phyloP scores from a whole-genome alignment of 306 rosid genomes.

The Quercus gilva region DNA sequence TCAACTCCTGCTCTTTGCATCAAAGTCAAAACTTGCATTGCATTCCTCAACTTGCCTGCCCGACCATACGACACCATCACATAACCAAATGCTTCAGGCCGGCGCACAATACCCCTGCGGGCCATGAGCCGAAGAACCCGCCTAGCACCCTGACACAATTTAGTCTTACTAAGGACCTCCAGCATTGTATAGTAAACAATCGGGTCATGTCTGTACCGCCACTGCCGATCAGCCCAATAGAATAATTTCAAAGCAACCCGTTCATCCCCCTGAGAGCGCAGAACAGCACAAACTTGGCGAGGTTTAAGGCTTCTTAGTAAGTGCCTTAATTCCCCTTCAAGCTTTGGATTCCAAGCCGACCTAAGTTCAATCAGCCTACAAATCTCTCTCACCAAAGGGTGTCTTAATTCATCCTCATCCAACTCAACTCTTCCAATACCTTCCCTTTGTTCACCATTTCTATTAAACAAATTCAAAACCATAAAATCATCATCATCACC shows the following conservation, averaged over 20 bases:
- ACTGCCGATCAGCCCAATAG: slow-evolving; percentile 86
- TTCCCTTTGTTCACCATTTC: slow-evolving; percentile 14
- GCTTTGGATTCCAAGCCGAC: slow-evolving; percentile 66
- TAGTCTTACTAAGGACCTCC: slow-evolving; percentile 77
- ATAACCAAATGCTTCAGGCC: slow-evolving; percentile 68
- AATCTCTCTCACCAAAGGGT: slow-evolving; percentile 69
- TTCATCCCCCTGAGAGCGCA: slow-evolving; percentile 69
- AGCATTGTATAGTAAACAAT: slow-evolving; percentile 66
- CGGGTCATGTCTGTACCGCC: slow-evolving; percentile 68
- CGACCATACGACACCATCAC: slow-evolving; percentile 82
- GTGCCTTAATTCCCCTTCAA: slow-evolving; percentile 63
- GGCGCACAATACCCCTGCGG: slow-evolving; percentile 50
- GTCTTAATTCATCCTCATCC: slow-evolving; percentile 55
- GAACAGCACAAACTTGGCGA: slow-evolving; percentile 72
- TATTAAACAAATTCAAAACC: slow-evolving; percentile 30
- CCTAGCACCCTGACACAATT: slow-evolving; percentile 79
- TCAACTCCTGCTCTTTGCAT: slow-evolving; percentile 93
- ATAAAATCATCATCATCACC: slow-evolving; percentile 39
- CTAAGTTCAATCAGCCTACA: slow-evolving; percentile 63
- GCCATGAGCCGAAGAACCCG: slow-evolving; percentile 72
- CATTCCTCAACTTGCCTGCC: slow-evolving; percentile 70
- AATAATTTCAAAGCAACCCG: slow-evolving; percentile 72
- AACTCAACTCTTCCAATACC: slow-evolving; percentile 45
- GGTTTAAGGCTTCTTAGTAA: slow-evolving; percentile 76
- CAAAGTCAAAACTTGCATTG: slow-evolving; percentile 66